Percentiles rank a stretch among this genome's conserved stretches.
phyloP scores from a whole-genome alignment of 2,329 filamentous ascomycete genomes.

The Lachnellula occidentalis region DNA sequence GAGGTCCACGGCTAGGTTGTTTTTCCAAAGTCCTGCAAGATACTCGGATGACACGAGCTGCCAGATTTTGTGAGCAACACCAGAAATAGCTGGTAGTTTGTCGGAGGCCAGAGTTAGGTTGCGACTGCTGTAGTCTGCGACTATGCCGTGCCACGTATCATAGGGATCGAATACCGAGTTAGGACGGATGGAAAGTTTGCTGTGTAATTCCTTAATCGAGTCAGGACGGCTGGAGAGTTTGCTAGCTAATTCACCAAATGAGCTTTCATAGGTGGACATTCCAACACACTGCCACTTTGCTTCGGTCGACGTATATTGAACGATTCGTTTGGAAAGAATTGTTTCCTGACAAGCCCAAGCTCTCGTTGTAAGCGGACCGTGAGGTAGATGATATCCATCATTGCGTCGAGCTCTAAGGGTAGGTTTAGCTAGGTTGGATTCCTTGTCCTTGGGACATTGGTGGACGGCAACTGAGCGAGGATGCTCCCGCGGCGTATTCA shows the following conservation, averaged over 20 bases:
- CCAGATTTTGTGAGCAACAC: conserved; percentile 1
- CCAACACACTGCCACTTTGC: not conserved
- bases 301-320: not conserved
- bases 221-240: no score
- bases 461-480: not conserved
- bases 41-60: not conserved
- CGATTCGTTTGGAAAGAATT: not conserved
- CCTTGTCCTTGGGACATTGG: not conserved
- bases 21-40: conserved; percentile 5
- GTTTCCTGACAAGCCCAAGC: not conserved
- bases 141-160: not conserved
- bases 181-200: not conserved
- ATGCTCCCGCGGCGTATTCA: not conserved
- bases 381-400: not conserved
- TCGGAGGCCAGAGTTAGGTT: conserved; percentile 6
- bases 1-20: not conserved
- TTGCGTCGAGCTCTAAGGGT: not conserved
- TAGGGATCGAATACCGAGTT: not conserved
- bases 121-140: not conserved
- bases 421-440: no score
- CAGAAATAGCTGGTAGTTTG: conserved; percentile 8
- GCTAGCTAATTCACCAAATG: not conserved
- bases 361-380: not conserved
- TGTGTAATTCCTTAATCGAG: no score
- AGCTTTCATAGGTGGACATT: not conserved